Evolutionary conservation across 1,139 yeast genomes (phyloP).

Genomic region (Saccharomycopsis phalli): DNA sequence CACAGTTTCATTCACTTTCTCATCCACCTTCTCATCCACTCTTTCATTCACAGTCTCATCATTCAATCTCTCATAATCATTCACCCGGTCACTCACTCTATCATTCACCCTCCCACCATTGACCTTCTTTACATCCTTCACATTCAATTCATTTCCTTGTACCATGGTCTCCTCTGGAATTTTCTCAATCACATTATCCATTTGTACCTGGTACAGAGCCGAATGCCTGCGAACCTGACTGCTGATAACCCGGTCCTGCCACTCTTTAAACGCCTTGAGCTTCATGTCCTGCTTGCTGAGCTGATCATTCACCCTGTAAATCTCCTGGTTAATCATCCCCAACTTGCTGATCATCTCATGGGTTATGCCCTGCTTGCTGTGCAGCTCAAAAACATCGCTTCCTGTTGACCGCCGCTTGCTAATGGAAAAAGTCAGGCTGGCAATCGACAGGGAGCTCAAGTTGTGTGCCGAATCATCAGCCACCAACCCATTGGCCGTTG

Average conservation of each 20-base stretch:
- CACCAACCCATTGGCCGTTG: too few relatives aligned
- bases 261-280: slow-evolving; percentile 2
- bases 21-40: background rate
- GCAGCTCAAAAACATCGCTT: background rate
- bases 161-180: background rate
- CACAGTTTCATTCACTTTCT: background rate
- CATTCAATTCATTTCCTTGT: background rate
- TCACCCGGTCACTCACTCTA: background rate
- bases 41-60: background rate
- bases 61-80: too few relatives aligned
- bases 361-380: background rate
- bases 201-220: background rate
- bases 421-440: background rate
- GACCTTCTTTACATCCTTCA: background rate
- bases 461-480: too few relatives aligned
- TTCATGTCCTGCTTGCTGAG: slow-evolving; percentile 1
- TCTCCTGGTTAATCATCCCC: background rate
- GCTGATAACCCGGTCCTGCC: slow-evolving; percentile 11
- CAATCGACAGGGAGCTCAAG: too few relatives aligned
- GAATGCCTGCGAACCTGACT: slow-evolving; percentile 4
- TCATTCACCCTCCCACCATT: background rate
- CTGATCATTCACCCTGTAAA: slow-evolving; percentile 3
- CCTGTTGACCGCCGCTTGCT: background rate
- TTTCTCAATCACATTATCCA: background rate
- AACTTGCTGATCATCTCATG: slow-evolving; percentile 5